Conservation (phyloP, 352 stramenopile genomes). For the Globisporangium iwayamae region DNA sequence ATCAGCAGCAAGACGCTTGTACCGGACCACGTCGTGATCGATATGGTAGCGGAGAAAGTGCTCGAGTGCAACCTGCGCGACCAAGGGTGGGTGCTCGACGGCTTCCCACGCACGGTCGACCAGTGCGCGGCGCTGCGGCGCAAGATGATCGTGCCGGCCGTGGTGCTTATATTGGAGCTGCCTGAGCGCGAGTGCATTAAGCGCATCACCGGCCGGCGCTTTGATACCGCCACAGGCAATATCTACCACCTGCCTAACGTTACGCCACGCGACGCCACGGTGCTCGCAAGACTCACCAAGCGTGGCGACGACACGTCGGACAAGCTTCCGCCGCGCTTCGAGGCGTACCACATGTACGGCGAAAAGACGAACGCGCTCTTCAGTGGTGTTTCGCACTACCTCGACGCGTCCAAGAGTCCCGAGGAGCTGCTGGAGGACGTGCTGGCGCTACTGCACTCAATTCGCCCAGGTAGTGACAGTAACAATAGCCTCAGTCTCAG, state of each 20-base stretch:
- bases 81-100: constrained; percentile 68
- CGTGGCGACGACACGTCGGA: constrained; percentile 55
- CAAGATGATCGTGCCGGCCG: constrained; percentile 41
- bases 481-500: constrained; percentile 6
- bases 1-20: constrained; percentile 64
- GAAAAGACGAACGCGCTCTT: constrained; percentile 53
- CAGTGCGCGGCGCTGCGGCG: constrained; percentile 46
- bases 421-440: constrained; percentile 40
- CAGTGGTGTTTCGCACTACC: constrained; percentile 30
- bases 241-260: constrained; percentile 59
- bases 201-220: constrained; percentile 52
- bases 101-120: constrained; percentile 63
- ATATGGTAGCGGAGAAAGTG: constrained; percentile 72
- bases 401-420: constrained; percentile 37
- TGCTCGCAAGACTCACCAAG: constrained; percentile 53
- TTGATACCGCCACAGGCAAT: constrained; percentile 49
- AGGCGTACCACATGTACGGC: constrained; percentile 60
- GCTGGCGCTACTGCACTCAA: constrained; percentile 32
- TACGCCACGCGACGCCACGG: constrained; percentile 32
- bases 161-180: constrained; percentile 61
- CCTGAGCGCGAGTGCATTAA: constrained; percentile 37
- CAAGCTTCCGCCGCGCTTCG: constrained; percentile 53
- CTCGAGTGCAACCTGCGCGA: constrained; percentile 24
- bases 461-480: constrained; percentile 16
- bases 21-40: constrained; percentile 67